A percentile compares a stretch with the other conserved stretches of the same genome.
These are phyloP conservation scores for Neurospora pannonica DNA, from an alignment of 495 filamentous ascomycete genomes.

Conservation along the genomic window DNA sequence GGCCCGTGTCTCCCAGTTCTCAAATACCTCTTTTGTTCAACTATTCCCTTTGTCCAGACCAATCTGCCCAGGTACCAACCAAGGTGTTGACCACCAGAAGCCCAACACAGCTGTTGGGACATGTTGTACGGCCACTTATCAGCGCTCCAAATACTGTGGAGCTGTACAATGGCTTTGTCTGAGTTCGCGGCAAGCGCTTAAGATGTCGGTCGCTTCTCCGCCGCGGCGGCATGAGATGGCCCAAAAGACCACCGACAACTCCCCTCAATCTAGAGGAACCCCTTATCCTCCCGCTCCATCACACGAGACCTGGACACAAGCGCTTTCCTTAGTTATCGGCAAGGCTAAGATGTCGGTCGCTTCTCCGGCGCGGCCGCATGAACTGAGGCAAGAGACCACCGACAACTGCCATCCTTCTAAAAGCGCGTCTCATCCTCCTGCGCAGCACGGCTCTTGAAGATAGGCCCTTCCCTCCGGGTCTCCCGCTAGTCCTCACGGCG, in stretches of 20 bases:
- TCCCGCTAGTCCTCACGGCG: slow-evolving; percentile 4
- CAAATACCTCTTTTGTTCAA: not conserved
- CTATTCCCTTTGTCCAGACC: not conserved
- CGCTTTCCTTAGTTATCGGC: accelerated
- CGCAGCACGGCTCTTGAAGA: not conserved
- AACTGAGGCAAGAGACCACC: not conserved
- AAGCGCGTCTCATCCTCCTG: not conserved
- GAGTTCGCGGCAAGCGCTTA: not conserved
- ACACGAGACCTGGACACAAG: too few species aligned
- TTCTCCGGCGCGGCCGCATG: not conserved
- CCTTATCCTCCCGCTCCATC: too few species aligned
- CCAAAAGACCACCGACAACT: not conserved
- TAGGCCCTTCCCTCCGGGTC: not conserved
- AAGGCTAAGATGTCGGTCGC: not conserved
- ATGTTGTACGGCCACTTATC: not conserved
- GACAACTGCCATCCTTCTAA: not conserved
- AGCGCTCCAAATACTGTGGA: not conserved
- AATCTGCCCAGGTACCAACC: not conserved
- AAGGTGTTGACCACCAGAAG: not conserved
- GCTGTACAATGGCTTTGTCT: not conserved
- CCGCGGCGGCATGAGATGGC: not conserved
- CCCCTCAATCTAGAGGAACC: too few species aligned
- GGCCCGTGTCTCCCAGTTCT: not conserved
- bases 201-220: not conserved
- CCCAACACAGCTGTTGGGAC: not conserved